A percentile compares a stretch with the other conserved stretches of the same genome.
Conservation (phyloP, 345 rosid species). For the Fremontodendron californicum region DNA sequence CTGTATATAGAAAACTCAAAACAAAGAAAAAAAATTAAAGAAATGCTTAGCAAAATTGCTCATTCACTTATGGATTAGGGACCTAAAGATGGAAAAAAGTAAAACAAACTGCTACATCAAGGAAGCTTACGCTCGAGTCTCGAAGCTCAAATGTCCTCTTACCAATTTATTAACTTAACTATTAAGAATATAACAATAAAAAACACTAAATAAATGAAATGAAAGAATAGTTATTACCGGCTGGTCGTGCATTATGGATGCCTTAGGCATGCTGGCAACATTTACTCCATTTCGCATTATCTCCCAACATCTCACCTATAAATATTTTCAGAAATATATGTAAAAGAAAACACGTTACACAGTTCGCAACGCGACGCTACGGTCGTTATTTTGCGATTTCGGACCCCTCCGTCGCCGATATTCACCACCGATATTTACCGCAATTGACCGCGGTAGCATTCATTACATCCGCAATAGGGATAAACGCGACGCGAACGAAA, state of each 20-base stretch:
- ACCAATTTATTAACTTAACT: neutral
- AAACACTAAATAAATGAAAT: neutral
- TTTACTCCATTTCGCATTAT: constrained; percentile 48
- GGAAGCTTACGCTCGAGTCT: neutral
- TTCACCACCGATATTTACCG: too few species aligned
- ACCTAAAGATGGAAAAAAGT: neutral
- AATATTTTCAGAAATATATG: neutral
- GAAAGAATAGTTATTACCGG: constrained; percentile 46
- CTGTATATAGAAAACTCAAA: constrained; percentile 12
- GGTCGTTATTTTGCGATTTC: too few species aligned
- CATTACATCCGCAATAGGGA: too few species aligned
- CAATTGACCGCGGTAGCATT: too few species aligned
- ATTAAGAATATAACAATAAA: neutral
- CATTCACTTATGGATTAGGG: too few species aligned
- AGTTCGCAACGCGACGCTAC: too few species aligned
- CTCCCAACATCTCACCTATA: constrained; percentile 93
- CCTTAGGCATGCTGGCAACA: constrained; percentile 60
- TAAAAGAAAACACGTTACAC: neutral
- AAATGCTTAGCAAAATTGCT: neutral
- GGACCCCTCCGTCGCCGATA: too few species aligned
- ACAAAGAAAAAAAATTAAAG: neutral
- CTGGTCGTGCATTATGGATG: constrained; percentile 81
- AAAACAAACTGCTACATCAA: neutral
- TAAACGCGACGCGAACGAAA: too few species aligned
- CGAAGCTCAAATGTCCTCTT: neutral